These are phyloP conservation scores for Haberlea rhodopensis DNA, from an alignment of 257 asterid genomes.

Conservation along the genomic window DNA sequence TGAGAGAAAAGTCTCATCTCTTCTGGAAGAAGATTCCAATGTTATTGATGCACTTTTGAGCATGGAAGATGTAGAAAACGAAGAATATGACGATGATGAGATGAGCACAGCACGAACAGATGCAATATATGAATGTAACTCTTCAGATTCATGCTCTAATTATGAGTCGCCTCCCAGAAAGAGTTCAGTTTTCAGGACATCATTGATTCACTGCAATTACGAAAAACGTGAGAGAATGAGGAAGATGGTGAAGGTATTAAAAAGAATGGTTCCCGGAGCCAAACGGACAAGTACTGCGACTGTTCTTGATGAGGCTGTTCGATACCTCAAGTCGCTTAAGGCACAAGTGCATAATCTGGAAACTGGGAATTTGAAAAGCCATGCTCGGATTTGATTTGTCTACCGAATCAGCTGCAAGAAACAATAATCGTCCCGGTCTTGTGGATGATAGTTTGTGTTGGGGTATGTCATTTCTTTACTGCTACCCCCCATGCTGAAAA, in stretches of 20 bases:
- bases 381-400: neutral
- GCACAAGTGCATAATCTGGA: constrained; percentile 71
- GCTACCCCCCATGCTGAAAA: neutral
- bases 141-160: constrained; percentile 71
- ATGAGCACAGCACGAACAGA: constrained; percentile 76
- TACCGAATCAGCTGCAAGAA: neutral
- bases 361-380: constrained; percentile 31
- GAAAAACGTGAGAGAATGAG: constrained; percentile 50
- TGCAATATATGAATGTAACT: constrained; percentile 43
- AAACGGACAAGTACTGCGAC: constrained; percentile 57
- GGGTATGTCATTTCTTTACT: neutral
- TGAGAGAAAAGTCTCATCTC: constrained; percentile 32
- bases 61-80: constrained; percentile 48
- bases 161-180: constrained; percentile 41
- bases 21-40: constrained; percentile 58
- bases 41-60: constrained; percentile 77
- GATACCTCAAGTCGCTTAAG: constrained; percentile 72
- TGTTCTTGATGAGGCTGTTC: constrained; percentile 80
- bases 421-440: neutral
- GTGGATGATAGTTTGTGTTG: neutral
- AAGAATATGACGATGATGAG: constrained; percentile 53
- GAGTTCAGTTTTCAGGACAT: constrained; percentile 31
- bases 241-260: constrained; percentile 66
- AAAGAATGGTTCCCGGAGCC: constrained; percentile 72
- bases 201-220: constrained; percentile 31